phyloP scores from a whole-genome alignment of 78 protist genomes.

The Planoprotostelium fungivorum region DNA sequence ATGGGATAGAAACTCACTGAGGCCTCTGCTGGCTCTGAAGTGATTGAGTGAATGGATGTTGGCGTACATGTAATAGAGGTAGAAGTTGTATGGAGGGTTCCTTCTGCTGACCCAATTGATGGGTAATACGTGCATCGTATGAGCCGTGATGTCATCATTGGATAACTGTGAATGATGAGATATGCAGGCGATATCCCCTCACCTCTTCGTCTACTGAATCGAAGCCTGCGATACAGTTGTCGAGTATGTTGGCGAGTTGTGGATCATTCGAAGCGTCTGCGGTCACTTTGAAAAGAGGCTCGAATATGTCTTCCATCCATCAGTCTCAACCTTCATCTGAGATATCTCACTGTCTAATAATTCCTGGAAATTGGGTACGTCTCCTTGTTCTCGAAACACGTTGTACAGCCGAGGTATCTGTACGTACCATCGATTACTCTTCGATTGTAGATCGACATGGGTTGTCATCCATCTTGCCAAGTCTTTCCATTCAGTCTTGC shows the following conservation, averaged over 20 bases:
- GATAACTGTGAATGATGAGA: constrained; percentile 61
- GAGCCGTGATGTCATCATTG: constrained; percentile 29
- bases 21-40: constrained; percentile 60
- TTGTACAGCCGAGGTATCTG: constrained; percentile 94
- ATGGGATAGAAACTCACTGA: constrained; percentile 7
- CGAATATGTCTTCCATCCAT: constrained; percentile 64
- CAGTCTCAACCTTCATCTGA: neutral
- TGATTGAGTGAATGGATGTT: constrained; percentile 84
- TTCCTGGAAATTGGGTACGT: constrained; percentile 60
- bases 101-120: constrained; percentile 68
- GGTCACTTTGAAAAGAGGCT: constrained; percentile 93
- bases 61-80: constrained; percentile 88
- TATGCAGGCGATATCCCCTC: neutral
- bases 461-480: constrained; percentile 85
- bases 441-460: constrained; percentile 68
- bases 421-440: constrained; percentile 88
- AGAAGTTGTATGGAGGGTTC: constrained; percentile 96
- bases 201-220: constrained; percentile 97
- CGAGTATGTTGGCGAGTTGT: constrained; percentile 47
- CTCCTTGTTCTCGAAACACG: constrained; percentile 25
- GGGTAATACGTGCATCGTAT: constrained; percentile 27
- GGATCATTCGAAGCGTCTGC: constrained; percentile 77
- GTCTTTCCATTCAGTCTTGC: constrained; percentile 82
- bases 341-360: constrained; percentile 40
- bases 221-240: constrained; percentile 86